Conservation (phyloP, 139 green algal species). For the Eudorina sp. region DNA sequence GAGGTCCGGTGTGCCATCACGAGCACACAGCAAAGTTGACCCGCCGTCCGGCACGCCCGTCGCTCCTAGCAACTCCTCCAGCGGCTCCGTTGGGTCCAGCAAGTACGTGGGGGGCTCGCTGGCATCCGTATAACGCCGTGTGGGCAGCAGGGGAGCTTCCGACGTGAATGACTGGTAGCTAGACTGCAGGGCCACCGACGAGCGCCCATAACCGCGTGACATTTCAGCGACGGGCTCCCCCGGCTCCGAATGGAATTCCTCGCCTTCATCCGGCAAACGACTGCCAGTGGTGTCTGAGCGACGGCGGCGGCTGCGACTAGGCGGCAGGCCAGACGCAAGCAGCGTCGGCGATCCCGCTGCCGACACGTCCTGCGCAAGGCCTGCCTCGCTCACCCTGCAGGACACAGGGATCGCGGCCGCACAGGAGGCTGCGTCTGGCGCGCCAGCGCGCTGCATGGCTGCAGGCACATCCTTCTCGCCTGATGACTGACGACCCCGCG, state of each 20-base stretch:
- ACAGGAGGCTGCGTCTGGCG: too few relatives aligned
- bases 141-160: neutral
- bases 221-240: neutral
- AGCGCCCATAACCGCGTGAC: neutral
- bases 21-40: too few relatives aligned
- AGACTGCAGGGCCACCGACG: neutral
- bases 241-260: neutral
- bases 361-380: too few relatives aligned
- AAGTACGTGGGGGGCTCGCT: neutral
- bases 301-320: neutral
- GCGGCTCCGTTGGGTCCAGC: slow-evolving; percentile 19
- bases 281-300: neutral
- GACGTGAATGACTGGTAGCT: neutral
- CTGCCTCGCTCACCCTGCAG: too few relatives aligned
- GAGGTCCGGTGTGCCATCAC: neutral
- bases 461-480: too few relatives aligned
- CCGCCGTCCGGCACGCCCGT: too few relatives aligned
- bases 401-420: too few relatives aligned
- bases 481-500: too few relatives aligned
- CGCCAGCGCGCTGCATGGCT: too few relatives aligned
- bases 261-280: neutral
- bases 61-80: neutral
- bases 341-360: neutral
- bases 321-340: too few relatives aligned
- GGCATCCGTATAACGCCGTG: neutral